Conservation (phyloP, 2,329 filamentous ascomycete species). For the Aspergillus sp. region DNA sequence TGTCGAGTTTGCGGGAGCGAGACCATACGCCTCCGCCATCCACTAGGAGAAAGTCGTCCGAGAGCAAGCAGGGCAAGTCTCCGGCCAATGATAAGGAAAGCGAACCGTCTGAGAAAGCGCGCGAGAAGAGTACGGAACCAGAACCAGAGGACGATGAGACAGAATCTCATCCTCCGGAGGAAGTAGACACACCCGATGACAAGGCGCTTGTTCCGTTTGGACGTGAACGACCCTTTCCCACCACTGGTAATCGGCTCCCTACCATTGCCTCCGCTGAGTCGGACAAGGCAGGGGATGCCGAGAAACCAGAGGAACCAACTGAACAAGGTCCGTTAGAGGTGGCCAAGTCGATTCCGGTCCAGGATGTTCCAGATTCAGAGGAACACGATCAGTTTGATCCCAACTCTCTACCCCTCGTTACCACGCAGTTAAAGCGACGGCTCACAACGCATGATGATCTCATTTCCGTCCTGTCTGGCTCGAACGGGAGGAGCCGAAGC, state of each 20-base stretch:
- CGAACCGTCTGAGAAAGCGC: constrained; percentile 7
- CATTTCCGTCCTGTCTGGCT: constrained; percentile 77
- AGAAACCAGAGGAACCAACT: constrained; percentile 4
- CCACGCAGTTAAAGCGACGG: constrained; percentile 56
- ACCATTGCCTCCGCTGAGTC: constrained; percentile 55
- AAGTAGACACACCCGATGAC: constrained; percentile 31
- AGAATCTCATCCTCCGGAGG: constrained; percentile 25
- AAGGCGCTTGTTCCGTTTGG: constrained; percentile 35
- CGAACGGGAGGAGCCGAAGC: constrained; percentile 56
- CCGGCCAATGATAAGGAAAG: constrained; percentile 10
- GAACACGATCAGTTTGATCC: constrained; percentile 41
- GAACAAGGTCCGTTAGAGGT: constrained; percentile 23
- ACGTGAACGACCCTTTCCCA: constrained; percentile 44
- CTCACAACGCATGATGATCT: constrained; percentile 90
- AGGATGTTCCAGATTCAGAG: constrained; percentile 29
- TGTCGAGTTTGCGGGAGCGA: not conserved
- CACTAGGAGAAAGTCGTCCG: constrained; percentile 9
- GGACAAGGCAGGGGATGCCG: constrained; percentile 29
- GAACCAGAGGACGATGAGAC: constrained; percentile 7
- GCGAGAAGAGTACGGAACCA: constrained; percentile 19
- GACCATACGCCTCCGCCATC: constrained; percentile 2
- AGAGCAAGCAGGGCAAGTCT: constrained; percentile 9
- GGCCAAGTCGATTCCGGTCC: constrained; percentile 2
- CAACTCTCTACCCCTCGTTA: constrained; percentile 41
- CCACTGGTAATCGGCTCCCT: constrained; percentile 49